A percentile compares a stretch with the other conserved stretches of the same genome.
These are phyloP conservation scores for Haematococcus lacustris DNA, from an alignment of 139 green algal species.

Conservation along the genomic window DNA sequence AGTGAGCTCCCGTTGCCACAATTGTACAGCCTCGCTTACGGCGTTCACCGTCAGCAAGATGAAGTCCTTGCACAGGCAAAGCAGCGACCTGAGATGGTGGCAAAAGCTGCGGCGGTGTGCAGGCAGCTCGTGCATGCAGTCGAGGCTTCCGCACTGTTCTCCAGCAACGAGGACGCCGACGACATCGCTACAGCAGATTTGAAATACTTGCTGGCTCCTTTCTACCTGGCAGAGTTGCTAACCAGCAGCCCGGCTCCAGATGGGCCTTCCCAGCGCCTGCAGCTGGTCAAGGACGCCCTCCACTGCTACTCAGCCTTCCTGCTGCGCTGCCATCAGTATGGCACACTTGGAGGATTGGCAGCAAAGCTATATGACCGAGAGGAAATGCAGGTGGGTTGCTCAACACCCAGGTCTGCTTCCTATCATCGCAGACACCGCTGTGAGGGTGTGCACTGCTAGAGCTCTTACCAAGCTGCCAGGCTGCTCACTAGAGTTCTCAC, in stretches of 20 bases:
- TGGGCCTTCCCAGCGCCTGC: background rate
- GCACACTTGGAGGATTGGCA: conserved; percentile 13
- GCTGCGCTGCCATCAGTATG: conserved; percentile 26
- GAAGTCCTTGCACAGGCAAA: too few species aligned
- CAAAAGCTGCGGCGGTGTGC: too few species aligned
- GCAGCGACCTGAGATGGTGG: too few species aligned
- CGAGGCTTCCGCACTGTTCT: conserved; percentile 36
- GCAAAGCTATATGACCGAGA: conserved; percentile 1
- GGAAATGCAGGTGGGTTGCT: too few species aligned
- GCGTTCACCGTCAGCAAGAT: too few species aligned
- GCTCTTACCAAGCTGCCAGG: too few species aligned
- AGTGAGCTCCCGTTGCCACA: too few species aligned
- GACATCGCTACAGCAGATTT: conserved; percentile 46
- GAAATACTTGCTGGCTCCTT: conserved; percentile 51
- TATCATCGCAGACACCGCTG: too few species aligned
- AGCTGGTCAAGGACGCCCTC: conserved; percentile 1
- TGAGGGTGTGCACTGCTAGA: too few species aligned
- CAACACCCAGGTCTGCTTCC: too few species aligned
- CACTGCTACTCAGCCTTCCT: conserved; percentile 7
- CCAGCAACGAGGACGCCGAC: conserved; percentile 47
- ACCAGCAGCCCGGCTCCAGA: background rate
- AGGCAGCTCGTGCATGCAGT: background rate
- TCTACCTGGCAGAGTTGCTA: conserved; percentile 26
- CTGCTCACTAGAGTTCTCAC: too few species aligned
- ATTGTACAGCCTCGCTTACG: too few species aligned